Evolutionary conservation across 176 grass and related monocot species (phyloP), one percentile per base, ranked within the genome.

Genomic region (Poa pratensis): DNA sequence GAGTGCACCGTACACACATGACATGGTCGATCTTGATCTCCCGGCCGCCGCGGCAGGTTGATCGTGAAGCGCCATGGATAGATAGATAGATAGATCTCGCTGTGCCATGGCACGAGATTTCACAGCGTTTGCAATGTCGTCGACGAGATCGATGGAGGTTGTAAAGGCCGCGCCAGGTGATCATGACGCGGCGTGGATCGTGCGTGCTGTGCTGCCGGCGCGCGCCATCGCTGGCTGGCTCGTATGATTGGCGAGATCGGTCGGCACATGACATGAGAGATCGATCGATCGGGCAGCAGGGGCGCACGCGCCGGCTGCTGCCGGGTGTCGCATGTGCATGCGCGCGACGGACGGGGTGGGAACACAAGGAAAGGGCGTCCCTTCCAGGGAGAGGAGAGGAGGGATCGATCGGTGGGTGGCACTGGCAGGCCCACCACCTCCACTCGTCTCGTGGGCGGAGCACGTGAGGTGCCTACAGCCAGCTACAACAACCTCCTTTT

Each of bases 261-360:
- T 42, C 40, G 40, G 40, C 40, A 42, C 40, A 42, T 42, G 40
- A 40, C 37, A 42, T 42, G 8, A 17, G 53, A 20, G 19, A 63
- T 63, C 58, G 1, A 4, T 9, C n/a, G n/a, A n/a, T n/a, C n/a
- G n/a, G n/a, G n/a, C n/a, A n/a, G n/a, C n/a, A 9, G 82, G 5
- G 4, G 5, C 1, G n/a, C 73, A 32, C 8, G 46, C 28, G 50
- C 50, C 18, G 15, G 46, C 46, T 2, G 30, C 30, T 30, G 30
- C 30, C 72, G 70, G 79, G n/a, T 77, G 85, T 82, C 78, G 73
- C 72, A 69, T 82, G 79, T 82, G 86, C 79, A 59, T 82, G 86
- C 79, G 70, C 58, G 67, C 45, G 5, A 28, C 57, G 69, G 77
- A 26, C 61, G 52, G n/a, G 30, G 30, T 30, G 30, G 30, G 30